Percentiles rank a stretch among this genome's conserved stretches.
These are phyloP conservation scores for Pisolithus microcarpus DNA, from an alignment of 768 basidiomycete genomes.

Conservation along the genomic window DNA sequence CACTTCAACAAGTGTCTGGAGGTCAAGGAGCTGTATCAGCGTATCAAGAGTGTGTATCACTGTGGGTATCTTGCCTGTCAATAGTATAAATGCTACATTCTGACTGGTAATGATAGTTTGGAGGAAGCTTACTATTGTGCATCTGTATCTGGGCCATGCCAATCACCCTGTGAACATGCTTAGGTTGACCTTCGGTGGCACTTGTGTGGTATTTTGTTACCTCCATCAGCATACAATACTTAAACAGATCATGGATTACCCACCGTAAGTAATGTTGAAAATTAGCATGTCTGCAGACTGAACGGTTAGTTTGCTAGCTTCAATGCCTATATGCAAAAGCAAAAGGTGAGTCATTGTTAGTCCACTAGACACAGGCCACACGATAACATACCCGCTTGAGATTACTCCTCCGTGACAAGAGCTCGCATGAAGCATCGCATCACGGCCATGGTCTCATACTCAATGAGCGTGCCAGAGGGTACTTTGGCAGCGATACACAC, in stretches of 20 bases:
- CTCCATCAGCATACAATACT: constrained; percentile 31
- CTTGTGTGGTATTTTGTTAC: constrained; percentile 66
- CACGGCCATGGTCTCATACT: too few relatives aligned
- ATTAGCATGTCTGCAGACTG: too few relatives aligned
- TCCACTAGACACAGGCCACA: too few relatives aligned
- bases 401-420: too few relatives aligned
- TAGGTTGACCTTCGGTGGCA: constrained; percentile 62
- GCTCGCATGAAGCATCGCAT: too few relatives aligned
- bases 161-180: constrained; percentile 71
- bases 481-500: constrained; percentile 80
- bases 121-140: constrained; percentile 50
- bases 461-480: constrained; percentile 2
- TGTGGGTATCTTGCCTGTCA: constrained; percentile 67
- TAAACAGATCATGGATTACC: too few relatives aligned
- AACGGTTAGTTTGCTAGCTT: too few relatives aligned
- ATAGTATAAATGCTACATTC: not conserved
- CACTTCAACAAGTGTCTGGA: constrained; percentile 70
- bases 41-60: too few relatives aligned
- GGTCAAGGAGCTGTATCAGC: constrained; percentile 58
- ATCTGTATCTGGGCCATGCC: constrained; percentile 84
- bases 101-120: not conserved
- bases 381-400: too few relatives aligned
- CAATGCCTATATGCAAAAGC: too few relatives aligned
- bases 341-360: too few relatives aligned
- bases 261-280: too few relatives aligned